A percentile compares a stretch with the other conserved stretches of the same genome.
Conservation (phyloP, 345 rosid species). For the Eutrema heterophyllum region DNA sequence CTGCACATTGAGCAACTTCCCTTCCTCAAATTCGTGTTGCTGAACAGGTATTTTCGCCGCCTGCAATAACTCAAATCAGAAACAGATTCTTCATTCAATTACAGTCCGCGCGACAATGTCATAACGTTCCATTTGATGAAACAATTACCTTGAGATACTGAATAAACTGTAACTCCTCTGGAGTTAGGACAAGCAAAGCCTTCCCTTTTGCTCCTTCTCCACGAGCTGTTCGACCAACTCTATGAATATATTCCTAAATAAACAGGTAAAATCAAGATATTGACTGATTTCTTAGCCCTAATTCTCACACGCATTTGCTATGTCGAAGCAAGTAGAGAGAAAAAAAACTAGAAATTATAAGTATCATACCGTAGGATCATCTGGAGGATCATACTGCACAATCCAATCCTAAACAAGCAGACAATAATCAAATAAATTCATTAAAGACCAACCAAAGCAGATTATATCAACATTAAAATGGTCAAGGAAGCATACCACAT, state of each 20-base stretch:
- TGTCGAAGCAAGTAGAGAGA: too few relatives aligned
- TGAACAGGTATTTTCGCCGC: slow-evolving; percentile 87
- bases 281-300: background rate
- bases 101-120: background rate
- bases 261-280: background rate
- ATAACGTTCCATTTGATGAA: background rate
- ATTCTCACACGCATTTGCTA: background rate
- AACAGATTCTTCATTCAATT: background rate
- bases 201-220: slow-evolving; percentile 98
- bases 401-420: slow-evolving; percentile 80
- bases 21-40: slow-evolving; percentile 69
- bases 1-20: slow-evolving; percentile 67
- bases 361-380: slow-evolving; percentile 69
- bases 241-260: slow-evolving; percentile 86
- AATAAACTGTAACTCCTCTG: slow-evolving; percentile 79
- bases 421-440: background rate
- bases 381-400: slow-evolving; percentile 97
- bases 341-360: background rate
- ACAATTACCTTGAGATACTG: slow-evolving; percentile 66
- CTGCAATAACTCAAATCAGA: slow-evolving; percentile 29
- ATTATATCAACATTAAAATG: background rate
- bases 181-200: slow-evolving; percentile 80
- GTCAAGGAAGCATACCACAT: slow-evolving; percentile 58
- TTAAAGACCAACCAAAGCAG: background rate
- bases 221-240: slow-evolving; percentile 99